Evolutionary conservation across 495 filamentous ascomycete species (phyloP), one percentile per base, ranked within the genome.

Genomic region (Daldinia decipiens): DNA sequence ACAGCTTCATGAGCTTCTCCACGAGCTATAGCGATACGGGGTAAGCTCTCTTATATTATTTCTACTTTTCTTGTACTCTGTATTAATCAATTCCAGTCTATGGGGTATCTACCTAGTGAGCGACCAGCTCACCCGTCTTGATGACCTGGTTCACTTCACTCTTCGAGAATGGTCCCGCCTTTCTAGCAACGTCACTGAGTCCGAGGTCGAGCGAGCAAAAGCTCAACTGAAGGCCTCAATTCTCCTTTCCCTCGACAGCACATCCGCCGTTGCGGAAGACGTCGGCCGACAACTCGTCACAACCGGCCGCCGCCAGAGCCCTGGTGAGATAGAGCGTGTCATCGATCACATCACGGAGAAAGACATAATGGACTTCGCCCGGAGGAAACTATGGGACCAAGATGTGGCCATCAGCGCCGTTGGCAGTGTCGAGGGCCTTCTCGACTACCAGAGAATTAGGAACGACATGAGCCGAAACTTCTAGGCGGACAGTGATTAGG

Each of bases 1-100:
- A 95, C 84, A 97, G 93, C 87, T 98, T 97, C 89, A 99, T 99
- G 95, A 95, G 92, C 88, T 99, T 99, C 85, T 97, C 93, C 74
- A 99, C 95, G 52, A 97, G 93, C 85, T 99, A 99, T 84, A 97
- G 93, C 79, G 95, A 99, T 83, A 98, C 95, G 79, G 95, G 94
- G 94, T 97, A 87, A 84, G 88, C 73, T 36, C 6, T 19, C n/a
- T n/a, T 19, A 27, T 0, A 45, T 31, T 3, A 1, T 27, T 27
- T 29, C 1, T 32, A 26, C 5, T 34, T 32, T 15, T 64, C 19
- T 51, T 15, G 4, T 34, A 50, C 15, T 56, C 40, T 39, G 12
- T 47, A 15, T 43, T 68, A 65, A 68, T 38, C 2, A 45, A 51
- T 2, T 55, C 13, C 78, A 97, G 95, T 83, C 90, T 99, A 74